Evolutionary conservation across 2,329 filamentous ascomycete species (phyloP).

Genomic region (Botryotinia globosa): DNA sequence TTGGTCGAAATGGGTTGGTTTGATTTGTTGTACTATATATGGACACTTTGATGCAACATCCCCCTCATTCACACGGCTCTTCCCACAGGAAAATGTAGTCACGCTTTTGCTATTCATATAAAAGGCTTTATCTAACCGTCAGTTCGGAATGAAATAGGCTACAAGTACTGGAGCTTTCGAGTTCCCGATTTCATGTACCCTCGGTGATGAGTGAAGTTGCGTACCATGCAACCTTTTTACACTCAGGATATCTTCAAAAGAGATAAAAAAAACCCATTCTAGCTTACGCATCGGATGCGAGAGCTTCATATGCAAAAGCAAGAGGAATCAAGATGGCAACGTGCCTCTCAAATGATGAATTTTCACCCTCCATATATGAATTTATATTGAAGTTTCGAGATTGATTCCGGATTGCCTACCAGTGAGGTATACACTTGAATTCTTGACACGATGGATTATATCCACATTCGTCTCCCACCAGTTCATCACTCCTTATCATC

Average conservation of each 20-base stretch:
- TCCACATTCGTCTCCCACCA: constrained; percentile 5
- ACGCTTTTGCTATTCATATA: constrained; percentile 4
- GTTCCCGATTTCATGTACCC: not conserved
- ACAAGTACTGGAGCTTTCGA: not conserved
- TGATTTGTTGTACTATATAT: not conserved
- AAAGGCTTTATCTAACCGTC: not conserved
- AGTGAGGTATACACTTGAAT: not conserved
- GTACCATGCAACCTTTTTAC: not conserved
- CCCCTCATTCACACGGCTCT: constrained; percentile 7
- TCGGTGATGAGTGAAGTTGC: not conserved
- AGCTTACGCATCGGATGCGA: not conserved
- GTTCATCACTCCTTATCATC: constrained; percentile 8
- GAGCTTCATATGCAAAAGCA: not conserved
- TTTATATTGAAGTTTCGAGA: not conserved
- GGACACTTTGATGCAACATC: not conserved
- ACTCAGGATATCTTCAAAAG: not conserved
- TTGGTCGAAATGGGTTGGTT: not conserved
- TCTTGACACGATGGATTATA: not conserved
- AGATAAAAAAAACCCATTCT: not conserved
- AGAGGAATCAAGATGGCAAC: not conserved
- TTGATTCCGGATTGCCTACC: not conserved
- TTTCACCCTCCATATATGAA: not conserved
- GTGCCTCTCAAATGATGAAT: not conserved
- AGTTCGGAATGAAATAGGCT: not conserved
- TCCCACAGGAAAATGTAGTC: constrained; percentile 1